phyloP scores from a whole-genome alignment of 768 basidiomycete genomes.

The Lactarius sp. region DNA sequence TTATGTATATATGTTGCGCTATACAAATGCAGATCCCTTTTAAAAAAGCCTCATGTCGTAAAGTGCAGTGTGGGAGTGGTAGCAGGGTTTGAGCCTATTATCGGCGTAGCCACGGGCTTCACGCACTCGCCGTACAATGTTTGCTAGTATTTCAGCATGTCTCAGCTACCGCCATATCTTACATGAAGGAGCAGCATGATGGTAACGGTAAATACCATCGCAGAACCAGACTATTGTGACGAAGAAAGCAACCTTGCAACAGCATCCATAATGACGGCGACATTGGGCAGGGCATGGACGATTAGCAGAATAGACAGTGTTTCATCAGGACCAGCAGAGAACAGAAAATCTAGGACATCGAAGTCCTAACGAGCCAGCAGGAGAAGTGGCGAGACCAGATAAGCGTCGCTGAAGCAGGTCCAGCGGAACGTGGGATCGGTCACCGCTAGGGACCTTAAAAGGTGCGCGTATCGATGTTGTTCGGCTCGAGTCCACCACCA shows the following conservation, averaged over 20 bases:
- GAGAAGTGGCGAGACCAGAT: background rate
- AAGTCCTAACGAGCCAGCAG: background rate
- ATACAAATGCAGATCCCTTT: too few relatives aligned
- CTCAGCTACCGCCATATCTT: background rate
- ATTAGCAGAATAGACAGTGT: background rate
- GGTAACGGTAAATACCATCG: background rate
- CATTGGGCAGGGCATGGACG: background rate
- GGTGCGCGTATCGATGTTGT: background rate
- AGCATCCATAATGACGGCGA: background rate
- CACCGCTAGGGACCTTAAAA: background rate
- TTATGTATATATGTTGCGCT: too few relatives aligned
- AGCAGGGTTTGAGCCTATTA: too few relatives aligned
- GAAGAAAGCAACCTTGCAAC: background rate
- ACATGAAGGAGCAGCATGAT: background rate
- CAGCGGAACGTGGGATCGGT: background rate
- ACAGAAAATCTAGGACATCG: background rate
- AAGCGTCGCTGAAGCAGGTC: background rate
- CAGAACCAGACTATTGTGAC: too few relatives aligned
- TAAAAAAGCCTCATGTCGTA: background rate
- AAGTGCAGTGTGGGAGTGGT: background rate
- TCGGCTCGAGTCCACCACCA: constrained; percentile 27
- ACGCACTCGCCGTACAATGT: too few relatives aligned
- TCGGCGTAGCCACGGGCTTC: too few relatives aligned
- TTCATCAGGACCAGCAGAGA: background rate
- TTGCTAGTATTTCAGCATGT: background rate